These are phyloP conservation scores for Sporothrix euskadiensis DNA, from an alignment of 2,329 filamentous ascomycete genomes.

Conservation along the genomic window DNA sequence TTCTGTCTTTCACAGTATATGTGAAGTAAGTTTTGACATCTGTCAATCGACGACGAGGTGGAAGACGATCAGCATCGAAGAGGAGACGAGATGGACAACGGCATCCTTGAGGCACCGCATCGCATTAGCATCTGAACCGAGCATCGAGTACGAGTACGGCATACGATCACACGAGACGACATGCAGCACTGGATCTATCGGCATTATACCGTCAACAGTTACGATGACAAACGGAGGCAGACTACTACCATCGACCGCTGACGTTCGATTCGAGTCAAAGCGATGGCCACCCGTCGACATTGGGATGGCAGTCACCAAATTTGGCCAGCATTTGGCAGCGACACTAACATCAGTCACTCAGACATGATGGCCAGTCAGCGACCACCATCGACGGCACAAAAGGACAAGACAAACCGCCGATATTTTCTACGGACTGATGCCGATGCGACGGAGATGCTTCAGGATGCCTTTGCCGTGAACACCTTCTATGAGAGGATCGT, in stretches of 20 bases:
- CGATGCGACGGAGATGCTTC: not conserved
- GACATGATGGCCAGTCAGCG: not conserved
- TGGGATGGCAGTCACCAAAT: not conserved
- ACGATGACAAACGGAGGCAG: not conserved
- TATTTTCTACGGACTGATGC: not conserved
- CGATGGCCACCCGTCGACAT: not conserved
- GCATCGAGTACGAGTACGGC: not conserved
- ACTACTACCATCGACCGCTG: not conserved
- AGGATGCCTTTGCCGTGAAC: not conserved
- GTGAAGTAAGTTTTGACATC: conserved; percentile 70
- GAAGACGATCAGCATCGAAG: not conserved
- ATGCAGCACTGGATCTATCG: not conserved
- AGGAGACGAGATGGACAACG: conserved; percentile 8
- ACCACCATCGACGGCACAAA: not conserved
- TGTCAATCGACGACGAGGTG: not conserved
- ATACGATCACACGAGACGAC: not conserved
- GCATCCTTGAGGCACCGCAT: not conserved
- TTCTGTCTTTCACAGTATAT: conserved; percentile 61
- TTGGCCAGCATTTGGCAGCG: not conserved
- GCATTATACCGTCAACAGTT: not conserved
- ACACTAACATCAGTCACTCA: not conserved
- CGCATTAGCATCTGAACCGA: not conserved
- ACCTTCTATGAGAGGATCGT: not conserved
- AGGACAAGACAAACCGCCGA: not conserved
- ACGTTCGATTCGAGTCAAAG: not conserved